phyloP scores from a whole-genome alignment of 1,284 basidiomycete species.

The Coniferiporia weirii region DNA sequence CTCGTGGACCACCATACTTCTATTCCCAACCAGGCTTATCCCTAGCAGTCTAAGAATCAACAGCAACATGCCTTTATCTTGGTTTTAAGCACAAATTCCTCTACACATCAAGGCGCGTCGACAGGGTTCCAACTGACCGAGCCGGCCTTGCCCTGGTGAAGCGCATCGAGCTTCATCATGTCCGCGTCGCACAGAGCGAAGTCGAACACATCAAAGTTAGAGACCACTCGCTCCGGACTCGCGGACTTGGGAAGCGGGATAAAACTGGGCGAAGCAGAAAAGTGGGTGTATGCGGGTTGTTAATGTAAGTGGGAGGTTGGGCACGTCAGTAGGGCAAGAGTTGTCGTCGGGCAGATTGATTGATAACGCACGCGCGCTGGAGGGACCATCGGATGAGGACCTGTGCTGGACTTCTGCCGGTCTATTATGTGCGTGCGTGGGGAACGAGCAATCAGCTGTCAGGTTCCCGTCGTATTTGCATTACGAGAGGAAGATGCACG shows the following conservation, averaged over 20 bases:
- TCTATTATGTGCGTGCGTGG: slow-evolving; percentile 25
- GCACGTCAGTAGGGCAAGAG: no score
- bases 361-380: slow-evolving; percentile 45
- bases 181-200: no score
- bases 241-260: slow-evolving; percentile 74
- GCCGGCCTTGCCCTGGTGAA: slow-evolving; percentile 21
- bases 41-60: no score
- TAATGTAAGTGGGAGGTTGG: no score
- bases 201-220: slow-evolving; percentile 36
- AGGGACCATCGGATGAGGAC: slow-evolving; percentile 66
- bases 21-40: no score
- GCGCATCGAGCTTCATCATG: no score
- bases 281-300: no score
- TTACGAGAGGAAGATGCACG: background rate
- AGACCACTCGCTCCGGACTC: slow-evolving; percentile 58
- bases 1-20: no score
- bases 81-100: no score
- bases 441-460: no score
- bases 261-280: slow-evolving; percentile 34
- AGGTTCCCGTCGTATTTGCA: no score
- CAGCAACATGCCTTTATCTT: no score
- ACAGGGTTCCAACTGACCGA: slow-evolving; percentile 71
- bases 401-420: slow-evolving; percentile 48
- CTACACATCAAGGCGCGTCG: slow-evolving; percentile 26
- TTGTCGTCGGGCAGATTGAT: background rate